Base-by-base conservation (phyloP, 768 basidiomycete genomes). In the Tulasnella sp. region DNA sequence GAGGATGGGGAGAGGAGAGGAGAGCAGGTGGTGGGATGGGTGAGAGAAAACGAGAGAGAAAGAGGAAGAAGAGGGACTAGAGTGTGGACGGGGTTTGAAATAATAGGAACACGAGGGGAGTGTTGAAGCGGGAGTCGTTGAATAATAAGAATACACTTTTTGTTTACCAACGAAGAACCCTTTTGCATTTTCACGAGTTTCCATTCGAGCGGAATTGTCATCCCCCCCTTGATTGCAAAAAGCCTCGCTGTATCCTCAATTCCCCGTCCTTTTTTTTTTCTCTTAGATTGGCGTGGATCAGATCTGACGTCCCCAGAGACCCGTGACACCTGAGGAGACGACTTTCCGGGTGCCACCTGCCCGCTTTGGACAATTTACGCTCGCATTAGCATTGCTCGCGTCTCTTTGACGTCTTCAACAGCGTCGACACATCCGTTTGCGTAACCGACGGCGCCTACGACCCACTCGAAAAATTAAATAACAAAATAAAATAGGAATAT, bases 11-110 rank as follows among this genome's bases (percentile, higher is more conserved):
- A 26, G 26, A 29, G 61, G 61, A 26, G 15, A 29, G n/a, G 61
- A 7, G 61, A 67, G 61, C 23, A 32, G 26, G 61, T 26, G 61
- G 26, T 26, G 61, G n/a, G 44, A n/a, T n/a, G 26, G 57, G n/a
- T 16, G 61, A 67, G 61, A 67, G 23, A n/a, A 11, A 67, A 20
- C 9, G 32, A 67, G 61, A 35, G 61, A 67, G 13, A 67, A 35
- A 32, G 61, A 67, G 61, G 29, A 35, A 26, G 61, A 51, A 20
- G 51, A 51, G 61, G 61, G 29, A 29, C 61, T 32, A 67, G 26
- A 67, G 61, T 67, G 32, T 44, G 61, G 61, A 51, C 61, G 61
- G 61, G 32, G 61, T 67, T 67, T 67, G 61, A 67, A 67, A 35
- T 35, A 35, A 13, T 13, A 35, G 61, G 61, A n/a, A 67, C 61